Evolutionary conservation across 2,329 filamentous ascomycete species (phyloP).

Genomic region (Bipolaris cookei): DNA sequence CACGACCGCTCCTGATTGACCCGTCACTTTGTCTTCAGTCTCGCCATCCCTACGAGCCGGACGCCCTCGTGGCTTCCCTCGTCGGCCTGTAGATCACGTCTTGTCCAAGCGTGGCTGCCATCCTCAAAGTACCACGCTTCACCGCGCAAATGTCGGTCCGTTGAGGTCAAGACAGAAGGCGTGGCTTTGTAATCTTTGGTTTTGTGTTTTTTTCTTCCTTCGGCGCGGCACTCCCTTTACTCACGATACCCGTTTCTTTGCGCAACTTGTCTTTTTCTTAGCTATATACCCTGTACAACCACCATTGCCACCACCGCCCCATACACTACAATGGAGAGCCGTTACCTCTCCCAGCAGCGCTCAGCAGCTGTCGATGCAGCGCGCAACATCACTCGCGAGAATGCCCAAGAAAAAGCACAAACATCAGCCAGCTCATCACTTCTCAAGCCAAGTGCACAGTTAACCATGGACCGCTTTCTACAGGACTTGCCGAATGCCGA

Average conservation of each 20-base stretch:
- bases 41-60: conserved; percentile 15
- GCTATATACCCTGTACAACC: conserved; percentile 44
- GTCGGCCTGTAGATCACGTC: conserved; percentile 31
- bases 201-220: conserved; percentile 8
- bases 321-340: conserved; percentile 38
- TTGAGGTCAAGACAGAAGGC: conserved; percentile 26
- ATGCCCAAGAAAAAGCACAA: conserved; percentile 19
- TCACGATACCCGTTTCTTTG: conserved; percentile 18
- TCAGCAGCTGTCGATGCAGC: conserved; percentile 27
- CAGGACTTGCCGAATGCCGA: conserved; percentile 53
- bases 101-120: conserved; percentile 34
- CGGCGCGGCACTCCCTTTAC: conserved; percentile 13
- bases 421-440: conserved; percentile 37
- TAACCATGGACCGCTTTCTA: conserved; percentile 53
- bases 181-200: conserved; percentile 13
- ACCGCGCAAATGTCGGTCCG: conserved; percentile 38
- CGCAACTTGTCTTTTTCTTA: conserved; percentile 20
- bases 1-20: conserved; percentile 32
- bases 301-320: conserved; percentile 21
- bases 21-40: conserved; percentile 21
- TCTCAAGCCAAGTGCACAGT: conserved; percentile 49
- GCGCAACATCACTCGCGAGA: conserved; percentile 20
- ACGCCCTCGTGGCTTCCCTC: conserved; percentile 25
- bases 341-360: conserved; percentile 27
- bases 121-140: conserved; percentile 33